Base-by-base conservation (phyloP, 2,329 filamentous ascomycete genomes). In the Colletotrichum eleusines region DNA sequence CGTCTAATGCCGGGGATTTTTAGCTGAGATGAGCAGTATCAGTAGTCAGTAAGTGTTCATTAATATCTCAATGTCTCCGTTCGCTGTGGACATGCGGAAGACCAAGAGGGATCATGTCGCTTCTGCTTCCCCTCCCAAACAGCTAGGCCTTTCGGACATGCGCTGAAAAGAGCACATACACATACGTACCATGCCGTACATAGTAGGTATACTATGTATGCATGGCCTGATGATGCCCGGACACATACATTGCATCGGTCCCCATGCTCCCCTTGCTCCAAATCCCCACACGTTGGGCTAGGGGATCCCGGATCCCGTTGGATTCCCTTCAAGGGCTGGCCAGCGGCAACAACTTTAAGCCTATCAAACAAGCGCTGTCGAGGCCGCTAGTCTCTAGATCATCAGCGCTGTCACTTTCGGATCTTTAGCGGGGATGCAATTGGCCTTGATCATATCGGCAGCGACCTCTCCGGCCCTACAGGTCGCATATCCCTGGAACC, bases 221-320 rank as follows among this genome's bases (percentile, higher is more conserved):
- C 3, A 23, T 67, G 68, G 57, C 28, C 50, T 67, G 63, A 58
- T 62, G 35, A 18, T 67, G 55, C 14, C 7, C 20, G 23, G n/a
- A n/a, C 14, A 40, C 40, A n/a, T n/a, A n/a, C n/a, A n/a, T 53
- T 44, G 42, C n/a, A 33, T 16, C 40, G 40, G 23, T 40, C 57
- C 18, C 44, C 61, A 57, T 50, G 66, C 66, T 57, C 38, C 54
- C 38, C 40, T 35, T 67, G 67, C 55, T 44, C 62, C 63, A 60
- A 14, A 20, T 20, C 51, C 54, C 50, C 63, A 40, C 63, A 31
- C 50, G 31, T 31, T 7, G 58, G 62, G 33, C 40, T 3, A 31
- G 66, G 35, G 28, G 50, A 58, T 55, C 44, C 44, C 28, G n/a
- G n/a, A n/a, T n/a, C n/a, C n/a, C n/a, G n/a, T 46, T 38, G 18